A percentile compares a stretch with the other conserved stretches of the same genome.
Conservation (phyloP, 2,329 filamentous ascomycete genomes). For the Grosmannia huntii region DNA sequence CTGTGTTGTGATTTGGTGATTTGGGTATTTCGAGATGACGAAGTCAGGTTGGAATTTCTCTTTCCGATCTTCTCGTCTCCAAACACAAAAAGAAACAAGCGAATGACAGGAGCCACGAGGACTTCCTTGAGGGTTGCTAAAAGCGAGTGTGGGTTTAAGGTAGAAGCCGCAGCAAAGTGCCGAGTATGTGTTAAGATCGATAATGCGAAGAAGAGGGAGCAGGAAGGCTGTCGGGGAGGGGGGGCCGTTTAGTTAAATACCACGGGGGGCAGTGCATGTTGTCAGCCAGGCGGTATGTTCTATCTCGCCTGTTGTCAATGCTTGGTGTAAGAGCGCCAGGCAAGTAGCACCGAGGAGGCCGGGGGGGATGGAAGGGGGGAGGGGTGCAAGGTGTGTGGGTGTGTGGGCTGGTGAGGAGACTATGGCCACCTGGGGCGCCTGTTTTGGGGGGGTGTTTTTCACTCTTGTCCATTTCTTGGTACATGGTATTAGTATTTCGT, state of each 20-base stretch:
- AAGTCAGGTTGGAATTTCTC: background rate
- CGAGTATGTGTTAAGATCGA: constrained; percentile 11
- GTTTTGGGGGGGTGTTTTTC: background rate
- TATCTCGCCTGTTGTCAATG: background rate
- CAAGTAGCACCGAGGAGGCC: constrained; percentile 3
- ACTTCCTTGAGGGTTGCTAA: constrained; percentile 44
- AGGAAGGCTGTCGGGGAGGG: background rate
- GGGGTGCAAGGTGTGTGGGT: background rate
- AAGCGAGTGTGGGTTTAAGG: constrained; percentile 35
- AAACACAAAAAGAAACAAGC: constrained; percentile 43
- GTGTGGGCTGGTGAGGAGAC: constrained; percentile 1
- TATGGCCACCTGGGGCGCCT: background rate
- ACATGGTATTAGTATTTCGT: background rate
- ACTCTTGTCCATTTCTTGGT: background rate
- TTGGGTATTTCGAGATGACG: background rate
- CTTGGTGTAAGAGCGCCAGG: background rate
- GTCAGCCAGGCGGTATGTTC: background rate
- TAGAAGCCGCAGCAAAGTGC: constrained; percentile 25
- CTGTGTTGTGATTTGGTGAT: background rate
- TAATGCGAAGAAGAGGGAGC: constrained; percentile 10
- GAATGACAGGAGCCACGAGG: constrained; percentile 67
- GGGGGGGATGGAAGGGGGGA: background rate
- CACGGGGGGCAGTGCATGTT: background rate
- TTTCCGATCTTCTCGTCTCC: constrained; percentile 7
- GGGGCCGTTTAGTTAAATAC: constrained; percentile 1